Evolutionary conservation across 257 asterid genomes (phyloP), one percentile per base, ranked within the genome.

Genomic region (Nicotiana paniculata): DNA sequence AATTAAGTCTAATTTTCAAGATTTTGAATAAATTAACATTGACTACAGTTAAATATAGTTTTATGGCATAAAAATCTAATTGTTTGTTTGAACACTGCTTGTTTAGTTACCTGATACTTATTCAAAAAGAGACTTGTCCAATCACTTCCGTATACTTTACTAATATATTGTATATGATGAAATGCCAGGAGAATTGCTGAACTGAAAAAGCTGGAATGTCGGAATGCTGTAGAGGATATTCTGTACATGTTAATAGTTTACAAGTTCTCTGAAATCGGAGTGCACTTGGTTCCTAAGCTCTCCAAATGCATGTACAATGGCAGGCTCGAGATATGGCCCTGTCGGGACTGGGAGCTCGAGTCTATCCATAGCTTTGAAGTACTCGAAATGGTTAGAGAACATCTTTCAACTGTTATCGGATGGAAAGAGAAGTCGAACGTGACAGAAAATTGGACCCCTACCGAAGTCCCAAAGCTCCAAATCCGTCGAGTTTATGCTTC

Each of bases 181-280:
- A 87, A 88, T 86, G 8, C 76, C 94, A 96, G 98, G 96, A 90
- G 97, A 82, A 94, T 96, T 17, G 91, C 97, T 2, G 91, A 92
- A 30, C 18, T 85, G 80, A 90, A 86, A 85, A 84, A 76, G 63
- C 43, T 61, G 15, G 95, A 94, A 65, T 91, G 97, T 85, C 86
- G 53, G 77, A 85, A 85, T 5, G 93, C 86, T 48, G 92, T 93
- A n/a, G 95, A 94, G 85, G 99, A 96, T 30, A 83, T 90, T 10
- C 88, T 96, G 91, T 96, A 94, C 63, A 80, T 87, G 86, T 85
- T 89, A 11, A 82, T 93, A 65, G 77, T 85, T 43, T 78, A 85
- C 88, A 88, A 92, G 77, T 96, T 96, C 86, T 84, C 84, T 5
- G 90, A 90, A 59, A 91, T 92, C 24, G 81, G 90, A 68, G 99